Evolutionary conservation across 2,329 filamentous ascomycete genomes (phyloP), one percentile per base, ranked within the genome.

Genomic region (Colletotrichum plurivorum): DNA sequence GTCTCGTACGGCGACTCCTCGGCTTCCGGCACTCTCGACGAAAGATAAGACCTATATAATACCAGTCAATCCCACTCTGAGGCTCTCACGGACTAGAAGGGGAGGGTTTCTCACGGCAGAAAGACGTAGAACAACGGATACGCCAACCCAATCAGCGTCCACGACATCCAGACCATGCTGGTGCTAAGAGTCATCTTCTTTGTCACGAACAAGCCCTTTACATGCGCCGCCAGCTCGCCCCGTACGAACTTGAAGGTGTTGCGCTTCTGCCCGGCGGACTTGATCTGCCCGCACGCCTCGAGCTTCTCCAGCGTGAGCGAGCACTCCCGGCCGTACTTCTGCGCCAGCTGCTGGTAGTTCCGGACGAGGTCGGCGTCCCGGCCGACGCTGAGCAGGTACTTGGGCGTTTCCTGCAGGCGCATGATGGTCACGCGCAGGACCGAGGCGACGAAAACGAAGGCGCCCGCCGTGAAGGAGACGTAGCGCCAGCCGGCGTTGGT

Each of bases 121-220:
- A 94, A 94, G 61, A 93, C 91, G 72, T 93, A 92, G 78, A 92
- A 94, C 0, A 94, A 82, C 0, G 92, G 92, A 73, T 94, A 94
- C 0, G 90, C 91, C 0, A 94, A 84, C 7, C 92, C 92, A 41
- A 93, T 92, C 2, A 92, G 75, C 0, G 88, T 84, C 92, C 92
- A 94, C 0, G 88, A 90, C 6, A 92, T 75, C 88, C 90, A 93
- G 71, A 94, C 89, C 67, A 94, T 79, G 0, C 80, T 71, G 0
- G 91, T 94, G 0, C 88, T 91, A 2, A 90, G 75, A 1, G 81
- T 87, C 63, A 93, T 87, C 65, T 83, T 85, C 60, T 78, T 85
- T 0, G 90, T 92, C 0, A 82, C 80, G 73, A 92, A 94, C 1
- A 94, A 84, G 3, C 91, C 92, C 16, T 83, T 82, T 25, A 94